These are phyloP conservation scores for Dendrobium officinale DNA, from an alignment of 106 monocot genomes.

Conservation along the genomic window DNA sequence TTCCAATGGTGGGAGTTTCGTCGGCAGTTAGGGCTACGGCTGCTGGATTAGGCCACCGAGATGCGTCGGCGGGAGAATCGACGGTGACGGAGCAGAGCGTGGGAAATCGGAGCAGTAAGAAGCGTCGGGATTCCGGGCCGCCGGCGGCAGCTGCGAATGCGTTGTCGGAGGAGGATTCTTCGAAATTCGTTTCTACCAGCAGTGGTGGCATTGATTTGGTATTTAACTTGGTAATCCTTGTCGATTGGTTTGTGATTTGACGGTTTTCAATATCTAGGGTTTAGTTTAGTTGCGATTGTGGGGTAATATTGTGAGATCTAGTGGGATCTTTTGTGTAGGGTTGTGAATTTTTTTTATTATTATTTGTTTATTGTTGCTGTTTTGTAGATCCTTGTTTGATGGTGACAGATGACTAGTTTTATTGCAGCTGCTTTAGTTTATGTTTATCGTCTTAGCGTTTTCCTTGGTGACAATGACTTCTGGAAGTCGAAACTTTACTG, in stretches of 20 bases:
- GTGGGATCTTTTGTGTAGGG: not conserved
- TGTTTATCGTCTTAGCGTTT: slow-evolving; percentile 4
- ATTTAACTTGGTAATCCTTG: slow-evolving; percentile 8
- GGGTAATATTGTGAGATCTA: not conserved
- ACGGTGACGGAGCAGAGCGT: slow-evolving; percentile 59
- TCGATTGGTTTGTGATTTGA: not conserved
- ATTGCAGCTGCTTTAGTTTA: not conserved
- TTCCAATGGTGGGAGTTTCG: slow-evolving; percentile 9
- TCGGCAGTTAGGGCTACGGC: not conserved
- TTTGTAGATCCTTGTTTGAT: not conserved
- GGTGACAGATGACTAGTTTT: slow-evolving; percentile 3
- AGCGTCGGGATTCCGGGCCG: slow-evolving; percentile 10
- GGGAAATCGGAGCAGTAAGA: slow-evolving; percentile 25
- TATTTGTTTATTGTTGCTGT: not conserved
- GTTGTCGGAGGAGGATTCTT: slow-evolving; percentile 61
- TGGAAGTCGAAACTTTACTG: not conserved
- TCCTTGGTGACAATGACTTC: not conserved
- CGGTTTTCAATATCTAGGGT: not conserved
- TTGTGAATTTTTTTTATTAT: not conserved
- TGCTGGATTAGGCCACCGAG: slow-evolving; percentile 10
- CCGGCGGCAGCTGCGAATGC: slow-evolving; percentile 1
- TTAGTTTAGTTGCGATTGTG: slow-evolving; percentile 1
- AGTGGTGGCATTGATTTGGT: slow-evolving; percentile 68
- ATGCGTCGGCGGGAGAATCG: slow-evolving; percentile 39
- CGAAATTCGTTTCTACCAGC: slow-evolving; percentile 60